Conservation (phyloP, 2,329 filamentous ascomycete species). For the Aspergillus sp. region DNA sequence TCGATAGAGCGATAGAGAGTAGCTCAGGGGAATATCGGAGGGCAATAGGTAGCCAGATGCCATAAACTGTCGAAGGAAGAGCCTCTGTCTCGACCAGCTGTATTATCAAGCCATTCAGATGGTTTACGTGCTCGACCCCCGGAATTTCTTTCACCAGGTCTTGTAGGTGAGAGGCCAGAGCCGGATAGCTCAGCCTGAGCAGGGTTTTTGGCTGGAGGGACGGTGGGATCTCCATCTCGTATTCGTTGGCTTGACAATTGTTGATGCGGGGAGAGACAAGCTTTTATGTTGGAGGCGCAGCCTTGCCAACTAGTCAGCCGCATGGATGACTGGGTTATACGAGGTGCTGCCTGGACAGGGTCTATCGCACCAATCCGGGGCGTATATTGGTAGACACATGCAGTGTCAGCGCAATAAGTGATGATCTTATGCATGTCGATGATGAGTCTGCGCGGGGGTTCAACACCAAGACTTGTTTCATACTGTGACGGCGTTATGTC, state of each 20-base stretch:
- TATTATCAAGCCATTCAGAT: background rate
- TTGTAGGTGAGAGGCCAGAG: background rate
- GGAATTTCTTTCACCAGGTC: background rate
- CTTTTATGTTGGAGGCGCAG: background rate
- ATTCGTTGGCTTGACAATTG: constrained; percentile 15
- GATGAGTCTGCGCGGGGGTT: no score
- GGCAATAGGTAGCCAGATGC: constrained; percentile 3
- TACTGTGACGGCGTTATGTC: no score
- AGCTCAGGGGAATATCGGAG: background rate
- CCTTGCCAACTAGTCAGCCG: background rate
- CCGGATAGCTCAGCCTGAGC: background rate
- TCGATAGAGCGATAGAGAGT: background rate
- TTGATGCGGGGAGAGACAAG: constrained; percentile 14
- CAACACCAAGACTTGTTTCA: no score
- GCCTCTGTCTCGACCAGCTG: background rate
- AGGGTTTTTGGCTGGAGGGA: background rate
- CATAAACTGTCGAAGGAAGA: constrained; percentile 1
- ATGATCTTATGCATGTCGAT: no score
- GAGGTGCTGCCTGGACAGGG: constrained; percentile 43
- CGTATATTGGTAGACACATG: no score
- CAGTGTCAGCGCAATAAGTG: no score
- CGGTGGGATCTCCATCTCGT: constrained; percentile 11
- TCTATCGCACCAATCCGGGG: no score
- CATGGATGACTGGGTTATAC: background rate
- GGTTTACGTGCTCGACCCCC: background rate